Evolutionary conservation across 2,329 filamentous ascomycete species (phyloP).

Genomic region (Diplodia intermedia): DNA sequence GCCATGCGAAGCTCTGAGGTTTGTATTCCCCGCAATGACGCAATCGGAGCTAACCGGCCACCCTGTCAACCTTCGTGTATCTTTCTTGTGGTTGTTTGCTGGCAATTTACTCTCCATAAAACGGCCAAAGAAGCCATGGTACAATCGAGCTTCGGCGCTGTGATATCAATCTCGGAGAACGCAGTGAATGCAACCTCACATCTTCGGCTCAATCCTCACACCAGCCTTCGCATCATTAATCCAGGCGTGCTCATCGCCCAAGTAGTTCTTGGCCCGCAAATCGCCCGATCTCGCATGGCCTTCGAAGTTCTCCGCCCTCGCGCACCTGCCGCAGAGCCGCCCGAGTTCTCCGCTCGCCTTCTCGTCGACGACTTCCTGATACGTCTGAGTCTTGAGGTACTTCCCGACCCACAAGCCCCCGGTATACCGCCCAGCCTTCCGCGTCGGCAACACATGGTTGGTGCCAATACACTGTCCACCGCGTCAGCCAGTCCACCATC

Average conservation of each 20-base stretch:
- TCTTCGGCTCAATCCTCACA: background rate
- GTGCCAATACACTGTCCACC: conserved; percentile 58
- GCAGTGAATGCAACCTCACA: too few species aligned
- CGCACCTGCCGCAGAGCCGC: conserved; percentile 56
- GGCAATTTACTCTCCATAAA: too few species aligned
- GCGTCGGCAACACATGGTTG: conserved; percentile 62
- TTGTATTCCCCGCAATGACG: conserved; percentile 19
- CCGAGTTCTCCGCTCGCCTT: conserved; percentile 58
- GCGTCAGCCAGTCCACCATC: background rate
- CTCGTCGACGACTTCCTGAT: conserved; percentile 57
- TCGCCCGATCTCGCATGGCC: conserved; percentile 62
- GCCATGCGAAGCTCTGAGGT: background rate
- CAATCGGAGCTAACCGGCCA: background rate
- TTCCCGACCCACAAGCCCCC: conserved; percentile 65
- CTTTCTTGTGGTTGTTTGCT: too few species aligned
- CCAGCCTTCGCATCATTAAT: conserved; percentile 34
- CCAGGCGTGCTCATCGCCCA: conserved; percentile 55
- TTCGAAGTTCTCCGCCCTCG: conserved; percentile 61
- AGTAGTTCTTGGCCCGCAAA: conserved; percentile 53
- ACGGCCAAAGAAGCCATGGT: too few species aligned
- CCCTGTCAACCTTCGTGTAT: background rate
- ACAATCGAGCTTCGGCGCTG: too few species aligned
- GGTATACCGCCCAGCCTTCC: conserved; percentile 57
- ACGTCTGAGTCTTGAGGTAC: conserved; percentile 60
- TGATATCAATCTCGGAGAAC: too few species aligned